Base-by-base conservation (phyloP, 192 early-diverging fungal genomes). In the Dissophora globulifera region DNA sequence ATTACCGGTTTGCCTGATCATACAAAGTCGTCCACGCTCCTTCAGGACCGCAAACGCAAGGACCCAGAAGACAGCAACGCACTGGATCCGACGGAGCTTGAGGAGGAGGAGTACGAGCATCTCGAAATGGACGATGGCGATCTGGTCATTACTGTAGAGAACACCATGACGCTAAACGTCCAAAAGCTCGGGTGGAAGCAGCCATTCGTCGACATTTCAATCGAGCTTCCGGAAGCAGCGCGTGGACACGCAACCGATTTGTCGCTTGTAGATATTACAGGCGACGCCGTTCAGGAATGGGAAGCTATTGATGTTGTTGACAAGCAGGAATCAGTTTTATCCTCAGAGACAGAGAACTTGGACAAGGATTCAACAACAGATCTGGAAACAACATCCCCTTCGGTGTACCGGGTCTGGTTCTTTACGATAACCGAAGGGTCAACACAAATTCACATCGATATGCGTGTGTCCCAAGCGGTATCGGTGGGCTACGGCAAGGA, bases 61-160 rank as follows among this genome's bases (percentile, higher is more conserved):
- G 72, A 76, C 25, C 72, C 72, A 9, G 72, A 60, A 26, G 72
- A 67, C 12, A 76, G 57, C 43, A 62, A 67, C 59, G 43, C 27
- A 4, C 23, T 50, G 1, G 60, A 64, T 19, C 58, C 20, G 0
- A 9, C 25, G 2, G 46, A 65, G 4, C 51, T 33, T 9, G 58
- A 55, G 0, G 72, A 76, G 5, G 58, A 42, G 0, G 72, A 66
- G 17, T 76, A 66, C 9, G 62, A 76, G 9, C 64, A 76, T 43
- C 25, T 76, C 29, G 72, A 76, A 15, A 61, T 67, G 62, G 72
- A 76, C 15, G 72, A 76, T 23, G 52, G 62, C 5, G 72, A 76
- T 38, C 33, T 76, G 50, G 19, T 55, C 8, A 66, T 76, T 38
- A 29, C 72, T 7, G 58, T 50, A 1, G 63, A 66, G n/a, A 27